These are phyloP conservation scores for Citrullus colocynthis DNA, from an alignment of 306 rosid genomes.

Conservation along the genomic window DNA sequence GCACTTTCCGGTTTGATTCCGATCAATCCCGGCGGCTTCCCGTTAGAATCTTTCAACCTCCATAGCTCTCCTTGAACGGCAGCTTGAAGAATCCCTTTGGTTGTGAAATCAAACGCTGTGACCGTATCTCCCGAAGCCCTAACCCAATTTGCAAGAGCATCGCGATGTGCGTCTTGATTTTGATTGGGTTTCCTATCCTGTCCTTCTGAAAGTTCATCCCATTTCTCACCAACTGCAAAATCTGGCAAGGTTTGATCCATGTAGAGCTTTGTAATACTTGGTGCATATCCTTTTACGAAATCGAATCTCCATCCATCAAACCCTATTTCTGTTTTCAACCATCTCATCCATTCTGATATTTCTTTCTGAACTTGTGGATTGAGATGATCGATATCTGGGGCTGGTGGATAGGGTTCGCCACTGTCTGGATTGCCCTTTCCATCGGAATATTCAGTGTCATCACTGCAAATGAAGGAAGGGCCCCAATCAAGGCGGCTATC, in stretches of 20 bases:
- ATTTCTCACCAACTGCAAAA: constrained; percentile 71
- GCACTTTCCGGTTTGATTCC: constrained; percentile 62
- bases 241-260: constrained; percentile 46
- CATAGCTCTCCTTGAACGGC: constrained; percentile 19
- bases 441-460: constrained; percentile 43
- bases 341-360: constrained; percentile 69
- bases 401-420: constrained; percentile 19
- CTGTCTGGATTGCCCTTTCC: constrained; percentile 64
- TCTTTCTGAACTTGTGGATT: constrained; percentile 60
- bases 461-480: constrained; percentile 53
- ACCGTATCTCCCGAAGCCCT: constrained; percentile 21
- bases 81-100: constrained; percentile 24
- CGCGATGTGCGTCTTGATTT: constrained; percentile 31
- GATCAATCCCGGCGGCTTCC: constrained; percentile 55
- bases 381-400: constrained; percentile 69
- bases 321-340: constrained; percentile 59
- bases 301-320: constrained; percentile 72
- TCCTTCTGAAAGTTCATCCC: constrained; percentile 25
- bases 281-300: constrained; percentile 55
- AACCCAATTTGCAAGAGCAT: constrained; percentile 20
- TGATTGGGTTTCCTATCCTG: constrained; percentile 15
- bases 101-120: constrained; percentile 33
- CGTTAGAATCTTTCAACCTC: constrained; percentile 21
- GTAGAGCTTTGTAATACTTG: constrained; percentile 36
- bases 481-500: constrained; percentile 72